A percentile compares a stretch with the other conserved stretches of the same genome.
phyloP scores from a whole-genome alignment of 2,329 filamentous ascomycete species.

The Scopulariopsis brevicaulis region DNA sequence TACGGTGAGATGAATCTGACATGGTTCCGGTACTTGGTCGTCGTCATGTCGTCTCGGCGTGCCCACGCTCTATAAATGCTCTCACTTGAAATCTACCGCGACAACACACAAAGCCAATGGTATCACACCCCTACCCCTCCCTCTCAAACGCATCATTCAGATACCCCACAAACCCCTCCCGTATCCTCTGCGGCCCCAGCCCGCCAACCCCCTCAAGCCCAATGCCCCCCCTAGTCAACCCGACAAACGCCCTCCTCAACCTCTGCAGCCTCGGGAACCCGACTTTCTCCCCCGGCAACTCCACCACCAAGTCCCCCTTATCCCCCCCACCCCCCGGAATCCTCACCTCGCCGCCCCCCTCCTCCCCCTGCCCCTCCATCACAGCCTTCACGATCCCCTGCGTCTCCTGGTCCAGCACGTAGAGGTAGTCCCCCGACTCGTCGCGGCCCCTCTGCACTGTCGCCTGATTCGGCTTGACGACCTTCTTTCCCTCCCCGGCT shows the following conservation, averaged over 20 bases:
- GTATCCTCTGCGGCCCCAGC: constrained; percentile 40
- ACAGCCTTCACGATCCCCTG: constrained; percentile 65
- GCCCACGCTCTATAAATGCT: background rate
- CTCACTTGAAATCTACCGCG: background rate
- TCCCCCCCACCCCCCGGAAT: constrained; percentile 18
- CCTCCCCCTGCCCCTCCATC: constrained; percentile 57
- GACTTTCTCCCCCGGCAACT: constrained; percentile 54
- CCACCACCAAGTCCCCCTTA: constrained; percentile 35
- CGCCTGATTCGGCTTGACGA: constrained; percentile 62
- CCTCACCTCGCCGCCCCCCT: constrained; percentile 48
- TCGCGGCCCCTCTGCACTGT: constrained; percentile 55
- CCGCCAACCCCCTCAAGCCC: constrained; percentile 43
- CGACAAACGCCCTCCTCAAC: constrained; percentile 65
- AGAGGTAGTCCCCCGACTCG: constrained; percentile 62
- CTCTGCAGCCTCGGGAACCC: constrained; percentile 68
- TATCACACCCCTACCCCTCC: constrained; percentile 26
- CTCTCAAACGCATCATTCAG: constrained; percentile 54
- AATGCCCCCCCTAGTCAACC: constrained; percentile 61
- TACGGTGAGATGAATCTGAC: too few species aligned
- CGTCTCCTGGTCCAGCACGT: constrained; percentile 68
- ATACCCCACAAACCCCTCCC: constrained; percentile 54
- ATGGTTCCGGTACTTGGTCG: too few species aligned
- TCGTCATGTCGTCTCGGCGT: too few species aligned
- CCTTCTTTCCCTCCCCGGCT: constrained; percentile 49
- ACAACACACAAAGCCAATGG: background rate